These are phyloP conservation scores for Tetrahymena thermophila DNA, from an alignment of 73 alveolate genomes.

Conservation along the genomic window DNA sequence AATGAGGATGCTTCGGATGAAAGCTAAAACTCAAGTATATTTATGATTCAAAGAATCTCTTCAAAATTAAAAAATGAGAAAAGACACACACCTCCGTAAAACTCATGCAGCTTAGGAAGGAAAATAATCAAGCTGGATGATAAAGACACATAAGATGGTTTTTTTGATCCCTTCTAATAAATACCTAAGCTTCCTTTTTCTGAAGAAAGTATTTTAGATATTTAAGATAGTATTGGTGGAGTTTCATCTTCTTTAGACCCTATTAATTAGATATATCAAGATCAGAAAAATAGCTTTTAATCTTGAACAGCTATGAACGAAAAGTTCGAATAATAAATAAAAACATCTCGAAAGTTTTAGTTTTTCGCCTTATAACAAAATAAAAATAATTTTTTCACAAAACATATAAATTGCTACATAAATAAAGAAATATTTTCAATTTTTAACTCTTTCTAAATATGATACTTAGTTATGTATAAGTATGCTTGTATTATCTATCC, in stretches of 20 bases:
- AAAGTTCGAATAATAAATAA: too few species aligned
- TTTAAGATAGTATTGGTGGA: background rate
- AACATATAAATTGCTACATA: background rate
- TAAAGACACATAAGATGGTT: background rate
- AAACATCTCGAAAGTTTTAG: background rate
- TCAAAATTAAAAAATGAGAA: background rate
- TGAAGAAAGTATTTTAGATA: background rate
- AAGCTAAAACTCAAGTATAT: background rate
- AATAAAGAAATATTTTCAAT: background rate
- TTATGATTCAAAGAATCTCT: background rate
- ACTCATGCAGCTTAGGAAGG: background rate
- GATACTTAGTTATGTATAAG: too few species aligned
- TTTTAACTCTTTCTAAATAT: background rate
- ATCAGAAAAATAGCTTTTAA: background rate
- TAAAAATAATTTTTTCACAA: background rate
- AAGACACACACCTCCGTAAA: background rate
- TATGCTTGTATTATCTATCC: background rate
- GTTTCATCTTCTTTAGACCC: background rate
- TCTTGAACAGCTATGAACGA: background rate
- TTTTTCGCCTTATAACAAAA: background rate
- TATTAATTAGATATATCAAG: background rate
- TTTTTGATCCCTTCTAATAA: background rate
- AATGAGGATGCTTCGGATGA: background rate
- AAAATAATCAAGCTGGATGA: background rate
- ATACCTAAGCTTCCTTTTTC: background rate